Evolutionary conservation across 352 stramenopile species (phyloP).

Genomic region (Discostella stelligera): DNA sequence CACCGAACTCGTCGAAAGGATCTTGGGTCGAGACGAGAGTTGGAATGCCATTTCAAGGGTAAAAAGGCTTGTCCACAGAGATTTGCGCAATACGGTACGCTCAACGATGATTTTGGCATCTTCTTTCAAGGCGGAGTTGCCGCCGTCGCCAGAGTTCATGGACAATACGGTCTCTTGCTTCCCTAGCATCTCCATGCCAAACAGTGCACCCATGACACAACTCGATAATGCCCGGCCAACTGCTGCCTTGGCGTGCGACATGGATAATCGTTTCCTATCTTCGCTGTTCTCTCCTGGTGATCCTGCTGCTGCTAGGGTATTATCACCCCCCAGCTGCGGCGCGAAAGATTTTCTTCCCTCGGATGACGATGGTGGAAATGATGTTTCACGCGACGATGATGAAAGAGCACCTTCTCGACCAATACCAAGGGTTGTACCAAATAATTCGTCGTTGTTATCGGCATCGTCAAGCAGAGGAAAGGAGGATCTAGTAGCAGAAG

Average conservation of each 20-base stretch:
- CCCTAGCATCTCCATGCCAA: constrained; percentile 42
- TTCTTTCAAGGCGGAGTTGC: neutral
- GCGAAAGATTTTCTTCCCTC: no score
- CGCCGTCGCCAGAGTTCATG: neutral
- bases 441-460: neutral
- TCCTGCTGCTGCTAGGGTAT: neutral
- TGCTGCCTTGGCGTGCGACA: constrained; percentile 41
- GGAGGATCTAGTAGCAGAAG: neutral
- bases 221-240: constrained; percentile 39
- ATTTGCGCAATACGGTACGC: constrained; percentile 22
- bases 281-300: neutral
- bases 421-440: neutral
- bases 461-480: neutral
- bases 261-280: constrained; percentile 9
- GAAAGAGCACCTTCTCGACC: neutral
- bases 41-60: constrained; percentile 44
- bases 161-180: neutral
- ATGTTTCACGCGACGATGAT: no score
- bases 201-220: constrained; percentile 38
- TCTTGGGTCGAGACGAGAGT: constrained; percentile 28
- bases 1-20: constrained; percentile 28
- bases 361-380: no score
- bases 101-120: neutral
- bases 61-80: constrained; percentile 36
- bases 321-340: neutral